These are phyloP conservation scores for Lentinula sp. DNA, from an alignment of 768 basidiomycete genomes.

Conservation along the genomic window DNA sequence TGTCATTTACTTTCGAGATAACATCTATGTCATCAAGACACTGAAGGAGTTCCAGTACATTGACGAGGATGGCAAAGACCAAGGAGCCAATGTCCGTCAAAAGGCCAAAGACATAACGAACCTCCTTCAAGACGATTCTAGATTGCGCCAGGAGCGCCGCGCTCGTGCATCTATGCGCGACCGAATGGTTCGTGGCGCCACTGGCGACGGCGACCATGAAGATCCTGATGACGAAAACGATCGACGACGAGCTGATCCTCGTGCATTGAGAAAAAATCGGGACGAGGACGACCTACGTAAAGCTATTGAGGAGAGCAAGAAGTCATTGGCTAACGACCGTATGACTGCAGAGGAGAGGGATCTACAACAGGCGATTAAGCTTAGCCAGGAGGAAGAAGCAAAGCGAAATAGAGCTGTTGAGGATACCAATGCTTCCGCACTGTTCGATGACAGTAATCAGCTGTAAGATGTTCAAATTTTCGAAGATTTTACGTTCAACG, in stretches of 20 bases:
- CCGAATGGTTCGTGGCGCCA: slow-evolving; percentile 73
- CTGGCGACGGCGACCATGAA: slow-evolving; percentile 31
- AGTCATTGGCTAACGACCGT: slow-evolving; percentile 64
- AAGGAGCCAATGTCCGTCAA: slow-evolving; percentile 95
- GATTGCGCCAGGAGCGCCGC: slow-evolving; percentile 81
- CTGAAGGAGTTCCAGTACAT: slow-evolving; percentile 97
- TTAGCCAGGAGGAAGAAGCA: slow-evolving; percentile 90
- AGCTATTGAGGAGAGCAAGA: slow-evolving; percentile 91
- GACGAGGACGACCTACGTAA: slow-evolving; percentile 81
- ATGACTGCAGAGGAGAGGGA: slow-evolving; percentile 76
- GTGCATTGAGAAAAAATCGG: slow-evolving; percentile 20
- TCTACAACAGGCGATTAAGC: slow-evolving; percentile 69
- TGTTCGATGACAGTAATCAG: slow-evolving; percentile 87
- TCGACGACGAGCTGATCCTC: slow-evolving; percentile 3
- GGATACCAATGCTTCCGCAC: slow-evolving; percentile 60
- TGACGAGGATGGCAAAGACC: slow-evolving; percentile 94
- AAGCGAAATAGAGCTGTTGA: slow-evolving; percentile 64
- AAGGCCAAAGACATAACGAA: slow-evolving; percentile 99
- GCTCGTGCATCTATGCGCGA: slow-evolving; percentile 89
- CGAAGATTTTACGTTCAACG: background rate
- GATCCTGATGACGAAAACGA: slow-evolving; percentile 43
- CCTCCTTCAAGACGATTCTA: slow-evolving; percentile 77
- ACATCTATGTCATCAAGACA: slow-evolving; percentile 96
- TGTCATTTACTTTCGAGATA: slow-evolving; percentile 96
- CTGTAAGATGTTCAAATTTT: slow-evolving; percentile 37